Conservation (phyloP, 1,284 basidiomycete species). For the Dichomitus squalens region DNA sequence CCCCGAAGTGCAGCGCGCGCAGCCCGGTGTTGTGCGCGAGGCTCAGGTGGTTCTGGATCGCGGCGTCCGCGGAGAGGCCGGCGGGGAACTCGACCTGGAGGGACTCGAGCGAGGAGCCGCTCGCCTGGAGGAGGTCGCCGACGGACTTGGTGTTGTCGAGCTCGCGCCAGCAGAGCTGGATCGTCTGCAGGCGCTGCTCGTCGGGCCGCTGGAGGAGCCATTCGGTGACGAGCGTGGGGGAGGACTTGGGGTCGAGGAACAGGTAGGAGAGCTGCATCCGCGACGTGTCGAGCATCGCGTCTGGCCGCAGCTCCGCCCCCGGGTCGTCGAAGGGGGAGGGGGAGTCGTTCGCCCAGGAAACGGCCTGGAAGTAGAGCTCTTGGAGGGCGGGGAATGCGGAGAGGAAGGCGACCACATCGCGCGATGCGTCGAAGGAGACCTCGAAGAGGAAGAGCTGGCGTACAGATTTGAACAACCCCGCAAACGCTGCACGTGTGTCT, state of each 20-base stretch:
- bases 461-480: conserved; percentile 25
- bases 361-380: conserved; percentile 36
- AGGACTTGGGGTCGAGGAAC: conserved; percentile 34
- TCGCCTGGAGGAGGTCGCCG: conserved; percentile 32
- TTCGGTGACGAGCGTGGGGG: conserved; percentile 35
- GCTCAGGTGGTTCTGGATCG: conserved; percentile 30
- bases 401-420: conserved; percentile 33
- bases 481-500: conserved; percentile 28
- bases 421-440: conserved; percentile 31
- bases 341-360: conserved; percentile 34
- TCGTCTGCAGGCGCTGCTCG: conserved; percentile 30
- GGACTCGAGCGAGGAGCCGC: conserved; percentile 33
- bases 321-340: conserved; percentile 17
- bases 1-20: conserved; percentile 33
- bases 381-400: conserved; percentile 31
- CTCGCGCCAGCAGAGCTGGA: conserved; percentile 38
- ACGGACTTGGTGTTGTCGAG: conserved; percentile 32
- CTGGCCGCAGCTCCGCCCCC: not conserved
- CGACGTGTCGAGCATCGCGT: conserved; percentile 1
- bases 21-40: conserved; percentile 34
- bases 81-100: conserved; percentile 34
- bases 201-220: conserved; percentile 33
- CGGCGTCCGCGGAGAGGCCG: conserved; percentile 22
- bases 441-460: conserved; percentile 35
- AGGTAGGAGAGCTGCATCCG: conserved; percentile 34